Evolutionary conservation across 73 alveolate genomes (phyloP), one percentile per base, ranked within the genome.

Genomic region (Tetrahymena malaccensis): DNA sequence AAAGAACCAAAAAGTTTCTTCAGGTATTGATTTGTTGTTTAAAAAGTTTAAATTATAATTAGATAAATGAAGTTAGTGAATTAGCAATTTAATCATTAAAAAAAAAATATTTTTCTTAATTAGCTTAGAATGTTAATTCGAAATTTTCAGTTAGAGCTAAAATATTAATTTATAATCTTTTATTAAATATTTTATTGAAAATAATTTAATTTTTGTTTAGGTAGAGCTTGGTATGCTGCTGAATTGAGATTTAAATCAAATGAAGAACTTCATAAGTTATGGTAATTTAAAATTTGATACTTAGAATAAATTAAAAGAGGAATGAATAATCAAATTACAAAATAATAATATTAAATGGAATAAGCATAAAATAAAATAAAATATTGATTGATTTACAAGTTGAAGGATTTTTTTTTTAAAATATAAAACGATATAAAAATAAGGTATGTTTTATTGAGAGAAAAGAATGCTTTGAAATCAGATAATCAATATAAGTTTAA

Each of bases 141-240:
- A n/a, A 15, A 50, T 15, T 50, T 15, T 3, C 22, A 50, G 16
- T 13, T 3, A 50, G 27, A 5, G 27, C 27, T 19, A 50, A 50
- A 50, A 50, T 50, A 50, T 15, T 50, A 13, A 10, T 3, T 0
- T 15, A 13, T 50, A 50, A 19, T 15, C 83, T 13, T 1, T 1
- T 19, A 1, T 19, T 19, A 10, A 50, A 50, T 50, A 50, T 10
- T 50, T 70, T 70, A 70, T 70, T 27, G 34, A 19, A 22, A 70
- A 70, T 25, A 12, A 70, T 27, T 27, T 22, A 70, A 19, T 70
- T 27, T 85, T 16, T 85, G 85, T 43, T 35, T 93, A 56, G 99
- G 99, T 94, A 93, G 99, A 84, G 70, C 99, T 11, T 97, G 99
- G 99, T 84, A 97, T 40, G 97, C 98, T 38, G 96, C 94, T 22